phyloP scores from a whole-genome alignment of 371 early-diverging fungal species.

The Lichtheimia ramosa region DNA sequence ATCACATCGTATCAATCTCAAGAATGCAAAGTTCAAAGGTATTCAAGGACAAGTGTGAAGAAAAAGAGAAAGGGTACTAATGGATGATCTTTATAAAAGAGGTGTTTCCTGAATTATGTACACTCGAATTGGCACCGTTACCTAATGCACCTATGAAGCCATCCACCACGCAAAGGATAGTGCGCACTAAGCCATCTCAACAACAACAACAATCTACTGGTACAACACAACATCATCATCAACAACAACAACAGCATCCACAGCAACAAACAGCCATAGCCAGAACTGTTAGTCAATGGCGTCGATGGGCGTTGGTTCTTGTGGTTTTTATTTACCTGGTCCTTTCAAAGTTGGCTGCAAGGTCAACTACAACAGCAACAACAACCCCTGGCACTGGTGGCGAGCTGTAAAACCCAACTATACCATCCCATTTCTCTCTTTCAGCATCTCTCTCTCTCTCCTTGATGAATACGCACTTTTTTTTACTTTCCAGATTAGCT shows the following conservation, averaged over 20 bases:
- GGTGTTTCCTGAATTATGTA: constrained; percentile 80
- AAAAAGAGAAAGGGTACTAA: neutral
- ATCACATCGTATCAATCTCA: constrained; percentile 80
- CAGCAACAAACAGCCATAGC: constrained; percentile 25
- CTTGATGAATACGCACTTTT: too few relatives aligned
- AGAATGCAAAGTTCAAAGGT: constrained; percentile 77
- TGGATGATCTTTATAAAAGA: constrained; percentile 34
- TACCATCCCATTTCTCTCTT: neutral
- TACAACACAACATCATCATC: constrained; percentile 10
- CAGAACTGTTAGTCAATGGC: constrained; percentile 48
- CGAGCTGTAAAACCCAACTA: neutral
- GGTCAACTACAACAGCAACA: constrained; percentile 22
- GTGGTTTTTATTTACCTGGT: constrained; percentile 56
- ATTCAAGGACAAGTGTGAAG: neutral
- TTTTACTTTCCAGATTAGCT: too few relatives aligned
- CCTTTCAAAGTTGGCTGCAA: constrained; percentile 40
- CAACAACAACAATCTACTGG: constrained; percentile 9
- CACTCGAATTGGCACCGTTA: constrained; percentile 47
- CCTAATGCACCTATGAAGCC: constrained; percentile 29
- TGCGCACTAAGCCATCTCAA: constrained; percentile 4
- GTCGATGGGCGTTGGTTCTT: constrained; percentile 56
- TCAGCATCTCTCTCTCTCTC: too few relatives aligned
- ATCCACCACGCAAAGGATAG: constrained; percentile 11
- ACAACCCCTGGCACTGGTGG: constrained; percentile 2
- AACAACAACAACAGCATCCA: constrained; percentile 22